A percentile compares a stretch with the other conserved stretches of the same genome.
Conservation (phyloP, 2,329 filamentous ascomycete species). For the Chalaropsis ovoidea region DNA sequence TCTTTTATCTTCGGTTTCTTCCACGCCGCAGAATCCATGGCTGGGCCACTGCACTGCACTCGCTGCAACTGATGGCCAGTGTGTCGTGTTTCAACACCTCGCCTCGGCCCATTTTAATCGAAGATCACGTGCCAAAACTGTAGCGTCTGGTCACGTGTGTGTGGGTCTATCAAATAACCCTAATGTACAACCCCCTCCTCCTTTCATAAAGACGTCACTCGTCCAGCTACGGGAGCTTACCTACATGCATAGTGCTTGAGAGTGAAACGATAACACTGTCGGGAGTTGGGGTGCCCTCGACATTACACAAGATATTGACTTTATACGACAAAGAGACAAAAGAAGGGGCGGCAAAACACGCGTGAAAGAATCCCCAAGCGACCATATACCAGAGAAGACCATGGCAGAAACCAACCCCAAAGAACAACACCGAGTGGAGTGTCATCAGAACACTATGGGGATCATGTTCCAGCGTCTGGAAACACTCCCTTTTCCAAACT, state of each 20-base stretch:
- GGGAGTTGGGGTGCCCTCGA: neutral
- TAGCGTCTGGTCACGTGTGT: neutral
- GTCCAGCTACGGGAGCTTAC: neutral
- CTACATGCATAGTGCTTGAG: neutral
- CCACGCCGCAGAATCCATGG: neutral
- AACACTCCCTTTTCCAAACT: slow-evolving; percentile 60
- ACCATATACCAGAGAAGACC: too few relatives aligned
- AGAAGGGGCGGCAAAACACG: too few relatives aligned
- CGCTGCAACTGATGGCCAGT: neutral
- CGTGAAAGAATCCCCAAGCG: too few relatives aligned
- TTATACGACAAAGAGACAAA: too few relatives aligned
- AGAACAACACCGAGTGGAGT: neutral
- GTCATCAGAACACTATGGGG: slow-evolving; percentile 51
- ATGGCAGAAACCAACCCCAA: too few relatives aligned
- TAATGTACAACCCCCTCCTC: neutral
- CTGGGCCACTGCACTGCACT: neutral
- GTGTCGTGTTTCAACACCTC: slow-evolving; percentile 4
- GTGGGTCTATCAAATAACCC: too few relatives aligned
- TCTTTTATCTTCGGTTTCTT: neutral
- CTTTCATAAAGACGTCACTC: neutral
- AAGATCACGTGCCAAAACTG: neutral
- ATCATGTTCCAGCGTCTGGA: slow-evolving; percentile 63
- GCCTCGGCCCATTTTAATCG: neutral
- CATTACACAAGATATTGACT: too few relatives aligned
- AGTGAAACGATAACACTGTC: neutral